phyloP scores from a whole-genome alignment of 345 rosid genomes.

The Reutealis trisperma region DNA sequence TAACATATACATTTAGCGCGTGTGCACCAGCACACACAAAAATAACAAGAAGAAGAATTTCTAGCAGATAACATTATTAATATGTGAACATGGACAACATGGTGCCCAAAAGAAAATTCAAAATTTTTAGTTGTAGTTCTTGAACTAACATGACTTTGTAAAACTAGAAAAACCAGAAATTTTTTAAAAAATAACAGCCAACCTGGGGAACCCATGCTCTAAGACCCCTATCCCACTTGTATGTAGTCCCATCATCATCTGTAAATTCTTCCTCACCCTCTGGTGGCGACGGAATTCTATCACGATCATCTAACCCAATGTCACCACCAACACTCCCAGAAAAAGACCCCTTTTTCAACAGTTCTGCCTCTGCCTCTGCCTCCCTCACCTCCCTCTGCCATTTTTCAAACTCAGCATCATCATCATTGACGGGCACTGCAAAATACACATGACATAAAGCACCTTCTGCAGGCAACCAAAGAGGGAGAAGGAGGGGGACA shows the following conservation, averaged over 20 bases:
- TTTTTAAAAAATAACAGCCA: constrained; percentile 23
- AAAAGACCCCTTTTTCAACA: constrained; percentile 50
- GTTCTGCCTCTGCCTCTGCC: constrained; percentile 66
- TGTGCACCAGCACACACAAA: background rate
- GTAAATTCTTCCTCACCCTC: constrained; percentile 92
- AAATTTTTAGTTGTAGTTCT: background rate
- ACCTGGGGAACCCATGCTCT: constrained; percentile 98
- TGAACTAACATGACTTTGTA: background rate
- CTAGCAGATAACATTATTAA: background rate
- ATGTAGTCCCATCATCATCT: constrained; percentile 89
- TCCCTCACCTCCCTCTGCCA: constrained; percentile 82
- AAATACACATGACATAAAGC: constrained; percentile 29
- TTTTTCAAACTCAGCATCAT: constrained; percentile 76
- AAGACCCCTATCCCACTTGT: constrained; percentile 76
- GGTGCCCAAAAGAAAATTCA: background rate
- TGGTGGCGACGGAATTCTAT: constrained; percentile 60
- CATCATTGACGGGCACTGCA: constrained; percentile 51
- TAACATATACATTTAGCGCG: background rate
- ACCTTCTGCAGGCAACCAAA: background rate
- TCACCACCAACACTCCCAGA: constrained; percentile 29
- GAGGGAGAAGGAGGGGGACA: background rate
- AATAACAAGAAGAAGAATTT: background rate
- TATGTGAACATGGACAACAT: background rate
- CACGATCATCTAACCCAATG: constrained; percentile 37
- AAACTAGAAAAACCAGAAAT: background rate